A percentile compares a stretch with the other conserved stretches of the same genome.
phyloP scores from a whole-genome alignment of 345 rosid species.

The Triadica sebifera region DNA sequence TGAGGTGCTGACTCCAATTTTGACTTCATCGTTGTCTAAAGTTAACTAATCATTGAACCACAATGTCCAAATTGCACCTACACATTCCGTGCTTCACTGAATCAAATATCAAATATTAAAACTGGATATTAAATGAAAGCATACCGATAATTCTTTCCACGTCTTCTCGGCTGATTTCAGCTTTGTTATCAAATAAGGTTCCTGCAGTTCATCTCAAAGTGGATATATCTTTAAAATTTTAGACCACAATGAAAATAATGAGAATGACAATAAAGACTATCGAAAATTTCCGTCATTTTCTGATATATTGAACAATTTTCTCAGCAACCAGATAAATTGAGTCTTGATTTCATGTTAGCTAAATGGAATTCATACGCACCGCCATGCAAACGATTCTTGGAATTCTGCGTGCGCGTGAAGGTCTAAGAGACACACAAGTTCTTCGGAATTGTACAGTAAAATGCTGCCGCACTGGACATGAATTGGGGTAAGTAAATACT shows the following conservation, averaged over 20 bases:
- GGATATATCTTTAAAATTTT: neutral
- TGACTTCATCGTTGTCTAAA: neutral
- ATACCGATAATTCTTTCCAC: constrained; percentile 89
- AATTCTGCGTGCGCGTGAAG: constrained; percentile 30
- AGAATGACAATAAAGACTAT: neutral
- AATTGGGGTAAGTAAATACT: constrained; percentile 24
- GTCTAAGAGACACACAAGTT: constrained; percentile 22
- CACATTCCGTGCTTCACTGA: neutral
- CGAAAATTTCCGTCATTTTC: neutral
- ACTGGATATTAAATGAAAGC: constrained; percentile 10
- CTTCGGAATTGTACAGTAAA: constrained; percentile 24
- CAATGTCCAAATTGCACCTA: neutral
- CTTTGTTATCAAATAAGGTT: constrained; percentile 70
- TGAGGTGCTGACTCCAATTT: neutral
- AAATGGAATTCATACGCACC: constrained; percentile 40
- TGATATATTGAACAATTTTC: neutral
- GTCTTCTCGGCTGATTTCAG: constrained; percentile 95
- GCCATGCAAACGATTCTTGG: constrained; percentile 81
- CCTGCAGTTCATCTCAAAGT: constrained; percentile 42
- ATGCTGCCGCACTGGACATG: constrained; percentile 18
- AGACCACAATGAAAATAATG: neutral
- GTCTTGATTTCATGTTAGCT: neutral
- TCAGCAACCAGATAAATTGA: neutral
- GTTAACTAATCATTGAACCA: neutral
- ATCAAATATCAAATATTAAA: neutral